Conservation (phyloP, 139 green algal genomes). For the Micractinium conductrix region DNA sequence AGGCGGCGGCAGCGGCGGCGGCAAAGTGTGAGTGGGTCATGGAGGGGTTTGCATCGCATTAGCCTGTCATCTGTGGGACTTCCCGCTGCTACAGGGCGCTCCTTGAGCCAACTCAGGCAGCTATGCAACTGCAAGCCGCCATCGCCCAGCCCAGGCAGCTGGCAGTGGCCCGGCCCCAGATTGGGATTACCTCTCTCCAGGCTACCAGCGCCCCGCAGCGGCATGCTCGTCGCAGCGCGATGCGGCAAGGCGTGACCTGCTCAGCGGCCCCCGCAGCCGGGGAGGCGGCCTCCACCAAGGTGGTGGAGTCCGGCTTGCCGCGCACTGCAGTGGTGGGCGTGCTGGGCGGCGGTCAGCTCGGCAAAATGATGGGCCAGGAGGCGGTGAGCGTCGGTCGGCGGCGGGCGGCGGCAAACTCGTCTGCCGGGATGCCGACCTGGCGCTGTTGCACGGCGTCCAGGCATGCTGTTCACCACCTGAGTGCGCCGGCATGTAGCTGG, state of each 20-base stretch:
- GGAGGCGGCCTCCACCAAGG: background rate
- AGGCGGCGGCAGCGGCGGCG: background rate
- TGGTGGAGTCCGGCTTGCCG: slow-evolving; percentile 40
- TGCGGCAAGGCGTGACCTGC: background rate
- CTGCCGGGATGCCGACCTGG: no score
- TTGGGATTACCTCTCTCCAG: slow-evolving; percentile 31
- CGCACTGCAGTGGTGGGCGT: slow-evolving; percentile 82
- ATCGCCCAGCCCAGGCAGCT: background rate
- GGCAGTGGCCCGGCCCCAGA: background rate
- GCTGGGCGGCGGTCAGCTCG: slow-evolving; percentile 96
- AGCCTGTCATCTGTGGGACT: background rate
- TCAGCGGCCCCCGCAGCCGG: background rate
- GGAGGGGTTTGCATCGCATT: background rate
- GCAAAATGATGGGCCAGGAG: slow-evolving; percentile 95
- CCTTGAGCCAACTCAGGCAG: background rate
- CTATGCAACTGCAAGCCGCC: background rate
- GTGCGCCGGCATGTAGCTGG: background rate
- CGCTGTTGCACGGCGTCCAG: background rate
- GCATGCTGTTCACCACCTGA: no score
- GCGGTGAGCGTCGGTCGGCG: slow-evolving; percentile 68
- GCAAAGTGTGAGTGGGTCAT: background rate
- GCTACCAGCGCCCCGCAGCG: slow-evolving; percentile 34
- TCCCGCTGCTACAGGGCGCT: background rate
- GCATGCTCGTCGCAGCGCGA: background rate
- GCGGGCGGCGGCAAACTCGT: background rate